Evolutionary conservation across 164 flowering plant species (phyloP).

Genomic region (Litsea cubeba): DNA sequence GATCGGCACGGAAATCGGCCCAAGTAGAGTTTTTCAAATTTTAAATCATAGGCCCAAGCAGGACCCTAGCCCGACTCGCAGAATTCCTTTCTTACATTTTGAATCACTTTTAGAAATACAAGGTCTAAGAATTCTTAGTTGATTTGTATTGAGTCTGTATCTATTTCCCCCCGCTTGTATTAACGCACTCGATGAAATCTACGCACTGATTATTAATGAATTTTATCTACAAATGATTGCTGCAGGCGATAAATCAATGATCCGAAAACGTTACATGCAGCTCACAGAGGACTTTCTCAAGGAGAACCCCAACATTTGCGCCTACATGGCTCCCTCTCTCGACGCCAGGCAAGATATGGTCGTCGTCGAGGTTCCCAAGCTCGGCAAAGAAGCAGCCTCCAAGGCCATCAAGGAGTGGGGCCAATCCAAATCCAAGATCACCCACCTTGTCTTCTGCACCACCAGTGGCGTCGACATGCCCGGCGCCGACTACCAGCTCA

Average conservation of each 20-base stretch:
- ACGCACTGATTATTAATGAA: no score
- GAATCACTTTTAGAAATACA: no score
- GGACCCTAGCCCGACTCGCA: no score
- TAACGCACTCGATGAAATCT: no score
- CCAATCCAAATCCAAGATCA: constrained; percentile 16
- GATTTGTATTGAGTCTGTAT: no score
- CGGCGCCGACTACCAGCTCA: constrained; percentile 18
- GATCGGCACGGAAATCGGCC: no score
- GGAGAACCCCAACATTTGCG: constrained; percentile 15
- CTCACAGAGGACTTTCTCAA: constrained; percentile 15
- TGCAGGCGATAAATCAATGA: constrained; percentile 20
- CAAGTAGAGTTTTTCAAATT: no score
- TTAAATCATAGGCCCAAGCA: no score
- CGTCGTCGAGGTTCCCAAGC: constrained; percentile 15
- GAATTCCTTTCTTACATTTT: no score
- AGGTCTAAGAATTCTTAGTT: no score
- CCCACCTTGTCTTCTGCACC: constrained; percentile 22
- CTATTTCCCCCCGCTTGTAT: no score
- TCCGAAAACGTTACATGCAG: constrained; percentile 15
- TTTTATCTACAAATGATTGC: no score
- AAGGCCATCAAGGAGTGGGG: constrained; percentile 24
- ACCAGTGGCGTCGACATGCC: constrained; percentile 23
- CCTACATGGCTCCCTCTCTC: constrained; percentile 18
- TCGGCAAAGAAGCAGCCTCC: constrained; percentile 18
- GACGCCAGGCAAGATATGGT: constrained; percentile 20